A percentile compares a stretch with the other conserved stretches of the same genome.
Evolutionary conservation across 2,329 filamentous ascomycete species (phyloP).

Genomic region (Anisogramma anomala): DNA sequence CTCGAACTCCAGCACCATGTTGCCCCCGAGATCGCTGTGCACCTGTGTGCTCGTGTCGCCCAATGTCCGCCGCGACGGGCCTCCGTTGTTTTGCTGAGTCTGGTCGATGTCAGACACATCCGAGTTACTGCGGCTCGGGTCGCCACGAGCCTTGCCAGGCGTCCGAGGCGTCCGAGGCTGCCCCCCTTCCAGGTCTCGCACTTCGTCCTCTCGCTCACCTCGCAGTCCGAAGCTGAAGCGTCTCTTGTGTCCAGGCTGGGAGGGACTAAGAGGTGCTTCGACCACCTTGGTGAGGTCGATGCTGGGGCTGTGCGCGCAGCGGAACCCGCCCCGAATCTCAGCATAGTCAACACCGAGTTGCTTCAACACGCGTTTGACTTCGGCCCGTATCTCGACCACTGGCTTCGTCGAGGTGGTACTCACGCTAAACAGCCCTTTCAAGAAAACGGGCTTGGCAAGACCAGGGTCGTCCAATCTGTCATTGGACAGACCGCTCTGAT

Average conservation of each 20-base stretch:
- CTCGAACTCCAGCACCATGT: slow-evolving; percentile 79
- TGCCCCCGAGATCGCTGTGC: slow-evolving; percentile 76
- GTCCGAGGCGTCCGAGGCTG: slow-evolving; percentile 37
- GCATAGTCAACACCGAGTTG: slow-evolving; percentile 82
- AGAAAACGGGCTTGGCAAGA: slow-evolving; percentile 82
- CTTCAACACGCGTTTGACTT: slow-evolving; percentile 81
- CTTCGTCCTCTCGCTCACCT: slow-evolving; percentile 58
- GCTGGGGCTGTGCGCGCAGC: slow-evolving; percentile 76
- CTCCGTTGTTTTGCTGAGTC: slow-evolving; percentile 18
- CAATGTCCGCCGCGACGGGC: slow-evolving; percentile 46
- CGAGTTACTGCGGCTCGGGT: slow-evolving; percentile 75
- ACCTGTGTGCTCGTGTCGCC: slow-evolving; percentile 90
- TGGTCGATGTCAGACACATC: slow-evolving; percentile 68
- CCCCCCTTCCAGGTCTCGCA: slow-evolving; percentile 42
- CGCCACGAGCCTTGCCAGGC: slow-evolving; percentile 32
- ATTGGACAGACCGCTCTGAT: slow-evolving; percentile 47
- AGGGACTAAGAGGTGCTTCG: slow-evolving; percentile 51
- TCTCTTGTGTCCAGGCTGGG: slow-evolving; percentile 51
- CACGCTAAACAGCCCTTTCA: slow-evolving; percentile 95
- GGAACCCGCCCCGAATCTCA: slow-evolving; percentile 90
- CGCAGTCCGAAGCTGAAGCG: slow-evolving; percentile 75
- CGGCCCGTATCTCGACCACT: slow-evolving; percentile 69
- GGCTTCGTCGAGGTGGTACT: slow-evolving; percentile 92
- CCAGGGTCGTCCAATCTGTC: slow-evolving; percentile 58
- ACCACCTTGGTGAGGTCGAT: slow-evolving; percentile 70